Conservation (phyloP, 202 grass and related monocot species). For the Carex arenaria region DNA sequence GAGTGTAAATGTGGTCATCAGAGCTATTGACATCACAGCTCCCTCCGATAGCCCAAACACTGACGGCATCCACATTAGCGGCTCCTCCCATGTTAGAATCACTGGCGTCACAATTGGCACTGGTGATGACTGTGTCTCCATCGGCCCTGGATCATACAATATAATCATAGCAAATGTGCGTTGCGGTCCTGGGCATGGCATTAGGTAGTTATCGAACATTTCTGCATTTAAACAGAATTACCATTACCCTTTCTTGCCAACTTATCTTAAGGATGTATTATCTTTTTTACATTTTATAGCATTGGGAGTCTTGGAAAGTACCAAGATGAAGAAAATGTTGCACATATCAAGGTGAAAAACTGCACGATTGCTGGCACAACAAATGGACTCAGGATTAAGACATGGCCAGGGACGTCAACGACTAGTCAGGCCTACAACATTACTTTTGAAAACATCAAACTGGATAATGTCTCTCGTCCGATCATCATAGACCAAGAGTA, state of each 20-base stretch:
- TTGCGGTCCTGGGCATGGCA: conserved; percentile 55
- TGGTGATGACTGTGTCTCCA: conserved; percentile 62
- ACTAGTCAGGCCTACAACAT: conserved; percentile 42
- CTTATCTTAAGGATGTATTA: background rate
- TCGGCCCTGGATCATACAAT: conserved; percentile 38
- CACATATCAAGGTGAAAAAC: conserved; percentile 25
- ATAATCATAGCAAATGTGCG: conserved; percentile 27
- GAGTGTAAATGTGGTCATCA: conserved; percentile 20
- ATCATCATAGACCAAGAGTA: conserved; percentile 72
- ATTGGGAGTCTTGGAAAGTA: conserved; percentile 28
- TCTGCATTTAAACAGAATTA: background rate
- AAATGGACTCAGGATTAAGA: conserved; percentile 59
- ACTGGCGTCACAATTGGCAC: conserved; percentile 30
- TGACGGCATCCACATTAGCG: conserved; percentile 49
- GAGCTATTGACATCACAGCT: conserved; percentile 26
- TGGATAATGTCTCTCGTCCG: conserved; percentile 46
- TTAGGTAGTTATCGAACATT: conserved; percentile 30
- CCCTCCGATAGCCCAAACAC: conserved; percentile 47
- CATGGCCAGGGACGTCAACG: conserved; percentile 48
- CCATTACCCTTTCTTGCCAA: background rate
- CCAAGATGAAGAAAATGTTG: conserved; percentile 22
- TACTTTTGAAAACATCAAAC: conserved; percentile 43
- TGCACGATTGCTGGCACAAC: conserved; percentile 13
- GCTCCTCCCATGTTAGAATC: conserved; percentile 23
- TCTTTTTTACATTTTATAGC: conserved; percentile 19